phyloP scores from a whole-genome alignment of 163 green algal species.

The Coccomyxa subellipsoidea region DNA sequence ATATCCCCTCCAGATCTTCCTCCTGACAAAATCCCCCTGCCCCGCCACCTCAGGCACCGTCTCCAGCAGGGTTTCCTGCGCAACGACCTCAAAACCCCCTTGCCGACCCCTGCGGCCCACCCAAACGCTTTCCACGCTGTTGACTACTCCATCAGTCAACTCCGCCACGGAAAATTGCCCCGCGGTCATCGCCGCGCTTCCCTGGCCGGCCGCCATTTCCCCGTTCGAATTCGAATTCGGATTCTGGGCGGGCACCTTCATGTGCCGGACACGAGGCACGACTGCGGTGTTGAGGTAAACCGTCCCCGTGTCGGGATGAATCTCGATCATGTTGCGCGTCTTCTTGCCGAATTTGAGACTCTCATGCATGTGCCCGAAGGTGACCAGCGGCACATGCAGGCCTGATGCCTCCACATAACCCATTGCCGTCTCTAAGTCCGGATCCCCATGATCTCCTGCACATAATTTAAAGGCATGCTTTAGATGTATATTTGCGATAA shows the following conservation, averaged over 20 bases:
- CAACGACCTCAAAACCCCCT: not conserved
- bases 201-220: not conserved
- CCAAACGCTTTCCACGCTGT: not conserved
- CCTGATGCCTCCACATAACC: conserved; percentile 16
- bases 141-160: not conserved
- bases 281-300: conserved; percentile 66
- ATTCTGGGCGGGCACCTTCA: not conserved
- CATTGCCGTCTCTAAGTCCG: conserved; percentile 57
- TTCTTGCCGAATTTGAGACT: not conserved
- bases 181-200: not conserved
- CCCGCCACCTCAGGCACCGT: not conserved
- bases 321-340: conserved; percentile 46
- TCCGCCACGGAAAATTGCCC: not conserved
- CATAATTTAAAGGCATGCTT: too few species aligned
- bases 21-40: not conserved
- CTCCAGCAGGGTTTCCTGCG: not conserved
- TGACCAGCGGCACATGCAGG: conserved; percentile 41
- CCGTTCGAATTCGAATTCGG: not conserved
- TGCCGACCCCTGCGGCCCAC: not conserved
- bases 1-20: not conserved
- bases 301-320: conserved; percentile 43
- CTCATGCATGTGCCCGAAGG: conserved; percentile 83
- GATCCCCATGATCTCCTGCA: conserved; percentile 63
- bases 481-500: too few species aligned
- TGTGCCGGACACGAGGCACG: conserved; percentile 43